Conservation (phyloP, 176 grass and related monocot genomes). For the Melocanna baccifera region DNA sequence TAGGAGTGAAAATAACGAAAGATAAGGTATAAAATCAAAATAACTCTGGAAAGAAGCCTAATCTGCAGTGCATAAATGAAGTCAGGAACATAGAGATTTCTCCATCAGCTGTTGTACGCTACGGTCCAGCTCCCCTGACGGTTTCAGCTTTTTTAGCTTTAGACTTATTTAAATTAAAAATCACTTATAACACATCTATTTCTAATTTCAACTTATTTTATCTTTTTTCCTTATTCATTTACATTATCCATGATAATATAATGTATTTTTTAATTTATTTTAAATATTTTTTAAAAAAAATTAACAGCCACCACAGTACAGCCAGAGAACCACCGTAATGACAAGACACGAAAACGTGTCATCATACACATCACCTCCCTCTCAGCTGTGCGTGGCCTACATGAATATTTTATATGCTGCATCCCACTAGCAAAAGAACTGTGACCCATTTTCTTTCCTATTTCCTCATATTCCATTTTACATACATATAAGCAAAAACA, state of each 20-base stretch:
- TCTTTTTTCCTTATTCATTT: no score
- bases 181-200: no score
- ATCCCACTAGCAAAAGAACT: conserved; percentile 31
- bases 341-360: not conserved
- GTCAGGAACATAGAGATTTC: not conserved
- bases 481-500: conserved; percentile 71
- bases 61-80: not conserved
- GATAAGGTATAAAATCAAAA: not conserved
- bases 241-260: no score
- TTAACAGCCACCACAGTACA: no score
- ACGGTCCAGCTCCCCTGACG: no score
- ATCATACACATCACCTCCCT: not conserved
- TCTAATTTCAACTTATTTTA: no score
- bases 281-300: no score
- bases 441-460: conserved; percentile 59
- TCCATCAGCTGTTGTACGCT: not conserved
- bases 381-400: no score
- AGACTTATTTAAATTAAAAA: no score
- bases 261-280: no score
- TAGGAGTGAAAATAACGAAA: not conserved
- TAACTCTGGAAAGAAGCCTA: not conserved
- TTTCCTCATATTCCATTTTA: conserved; percentile 72
- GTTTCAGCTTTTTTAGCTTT: no score
- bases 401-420: not conserved
- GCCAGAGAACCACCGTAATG: no score